Percentiles rank a stretch among this genome's conserved stretches.
phyloP scores from a whole-genome alignment of 176 grass and related monocot species.

The Echinochloa phyllopogon region DNA sequence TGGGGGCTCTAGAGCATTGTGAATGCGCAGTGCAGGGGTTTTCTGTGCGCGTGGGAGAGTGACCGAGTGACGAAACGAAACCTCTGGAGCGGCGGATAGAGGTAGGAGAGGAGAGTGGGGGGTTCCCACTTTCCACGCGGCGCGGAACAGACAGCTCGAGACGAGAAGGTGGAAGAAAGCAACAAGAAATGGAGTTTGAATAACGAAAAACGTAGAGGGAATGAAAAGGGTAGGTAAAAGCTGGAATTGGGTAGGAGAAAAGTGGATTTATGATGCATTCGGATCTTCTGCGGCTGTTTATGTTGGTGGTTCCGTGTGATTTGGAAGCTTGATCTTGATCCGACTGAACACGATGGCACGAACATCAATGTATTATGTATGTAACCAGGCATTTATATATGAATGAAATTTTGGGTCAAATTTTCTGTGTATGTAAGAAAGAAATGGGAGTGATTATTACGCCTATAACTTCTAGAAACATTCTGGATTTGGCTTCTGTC shows the following conservation, averaged over 20 bases:
- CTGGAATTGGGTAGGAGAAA: background rate
- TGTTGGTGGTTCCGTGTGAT: too few relatives aligned
- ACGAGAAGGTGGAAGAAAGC: slow-evolving; percentile 31
- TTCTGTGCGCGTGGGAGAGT: background rate
- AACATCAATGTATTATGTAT: too few relatives aligned
- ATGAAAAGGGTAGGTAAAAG: background rate
- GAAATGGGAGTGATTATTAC: background rate
- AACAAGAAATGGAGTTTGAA: background rate
- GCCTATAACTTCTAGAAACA: slow-evolving; percentile 5
- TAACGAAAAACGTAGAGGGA: background rate
- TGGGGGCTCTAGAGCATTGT: slow-evolving; percentile 10
- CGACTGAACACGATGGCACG: too few relatives aligned
- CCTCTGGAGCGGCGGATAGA: slow-evolving; percentile 20
- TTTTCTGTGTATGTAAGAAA: too few relatives aligned
- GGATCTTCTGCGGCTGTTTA: background rate
- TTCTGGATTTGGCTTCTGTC: background rate
- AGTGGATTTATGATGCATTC: background rate
- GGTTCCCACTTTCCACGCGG: slow-evolving; percentile 33
- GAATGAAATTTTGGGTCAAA: too few relatives aligned
- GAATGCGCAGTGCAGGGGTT: background rate
- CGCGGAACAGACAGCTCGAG: background rate
- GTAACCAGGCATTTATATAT: too few relatives aligned
- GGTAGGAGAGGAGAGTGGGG: slow-evolving; percentile 14
- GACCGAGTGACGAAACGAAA: slow-evolving; percentile 6
- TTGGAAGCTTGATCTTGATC: too few relatives aligned